phyloP scores from a whole-genome alignment of 1,139 yeast species.

The Yarrowia galli region DNA sequence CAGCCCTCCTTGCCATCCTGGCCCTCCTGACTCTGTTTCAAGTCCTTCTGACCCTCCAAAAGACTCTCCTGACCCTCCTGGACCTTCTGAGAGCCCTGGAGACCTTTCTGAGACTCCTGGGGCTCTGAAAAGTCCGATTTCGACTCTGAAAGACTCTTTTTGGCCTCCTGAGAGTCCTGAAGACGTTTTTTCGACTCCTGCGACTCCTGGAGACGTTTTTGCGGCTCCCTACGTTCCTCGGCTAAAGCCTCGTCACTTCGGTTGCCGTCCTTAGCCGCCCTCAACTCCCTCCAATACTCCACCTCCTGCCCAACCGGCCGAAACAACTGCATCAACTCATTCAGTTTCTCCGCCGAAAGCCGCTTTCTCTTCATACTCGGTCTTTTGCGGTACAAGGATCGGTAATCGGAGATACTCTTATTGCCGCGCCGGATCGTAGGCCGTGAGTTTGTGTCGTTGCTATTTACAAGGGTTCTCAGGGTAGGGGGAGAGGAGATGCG shows the following conservation, averaged over 20 bases:
- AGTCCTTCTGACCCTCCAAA: no score
- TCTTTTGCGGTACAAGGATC: constrained; percentile 17
- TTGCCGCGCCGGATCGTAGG: constrained; percentile 33
- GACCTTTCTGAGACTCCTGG: no score
- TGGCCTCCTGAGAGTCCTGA: no score
- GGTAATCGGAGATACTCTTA: constrained; percentile 33
- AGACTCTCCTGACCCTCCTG: no score
- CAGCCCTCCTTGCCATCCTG: no score
- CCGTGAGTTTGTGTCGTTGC: constrained; percentile 10
- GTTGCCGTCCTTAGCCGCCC: constrained; percentile 33
- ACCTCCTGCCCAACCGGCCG: constrained; percentile 42
- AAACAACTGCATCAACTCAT: constrained; percentile 44
- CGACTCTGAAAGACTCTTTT: no score
- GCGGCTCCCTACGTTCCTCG: not conserved
- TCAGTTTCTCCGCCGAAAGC: constrained; percentile 45
- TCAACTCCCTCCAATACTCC: constrained; percentile 41
- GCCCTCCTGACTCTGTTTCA: no score
- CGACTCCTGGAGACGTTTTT: no score
- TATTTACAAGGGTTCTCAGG: constrained; percentile 22
- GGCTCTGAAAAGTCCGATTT: no score
- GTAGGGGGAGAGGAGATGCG: constrained; percentile 35
- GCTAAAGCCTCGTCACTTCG: constrained; percentile 37
- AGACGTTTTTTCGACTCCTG: no score
- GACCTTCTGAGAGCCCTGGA: no score
- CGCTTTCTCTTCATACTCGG: constrained; percentile 40